A percentile compares a stretch with the other conserved stretches of the same genome.
Evolutionary conservation across 2,329 filamentous ascomycete species (phyloP).

Genomic region (Epichloe brachyelytri): DNA sequence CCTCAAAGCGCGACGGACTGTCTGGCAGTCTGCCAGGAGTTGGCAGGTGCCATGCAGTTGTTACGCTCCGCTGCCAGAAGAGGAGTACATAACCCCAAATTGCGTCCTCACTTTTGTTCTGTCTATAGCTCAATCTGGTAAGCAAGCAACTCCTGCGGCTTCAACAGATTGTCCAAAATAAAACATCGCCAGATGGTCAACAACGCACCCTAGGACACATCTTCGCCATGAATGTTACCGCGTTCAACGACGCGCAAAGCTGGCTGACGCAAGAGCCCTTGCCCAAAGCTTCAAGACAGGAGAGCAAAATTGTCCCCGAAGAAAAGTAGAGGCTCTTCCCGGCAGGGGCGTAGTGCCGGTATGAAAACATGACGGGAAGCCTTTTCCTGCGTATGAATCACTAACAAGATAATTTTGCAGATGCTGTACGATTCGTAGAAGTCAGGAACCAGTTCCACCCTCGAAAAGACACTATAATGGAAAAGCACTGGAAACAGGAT

Average conservation of each 20-base stretch:
- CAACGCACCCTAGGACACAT: background rate
- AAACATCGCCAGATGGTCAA: background rate
- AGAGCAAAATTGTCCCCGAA: background rate
- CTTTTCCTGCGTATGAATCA: background rate
- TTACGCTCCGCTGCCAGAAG: background rate
- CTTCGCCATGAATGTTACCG: slow-evolving; percentile 7
- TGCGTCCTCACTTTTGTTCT: background rate
- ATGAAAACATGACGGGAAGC: background rate
- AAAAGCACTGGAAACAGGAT: slow-evolving; percentile 1
- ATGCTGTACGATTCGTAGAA: background rate
- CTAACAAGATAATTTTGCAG: background rate
- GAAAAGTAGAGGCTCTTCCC: background rate
- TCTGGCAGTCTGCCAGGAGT: background rate
- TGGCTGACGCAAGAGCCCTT: slow-evolving; percentile 17
- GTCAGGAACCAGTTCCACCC: slow-evolving; percentile 1
- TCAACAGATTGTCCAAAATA: background rate
- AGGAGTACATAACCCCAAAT: background rate
- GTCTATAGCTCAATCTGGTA: background rate
- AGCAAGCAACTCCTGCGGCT: background rate
- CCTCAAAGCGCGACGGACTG: background rate
- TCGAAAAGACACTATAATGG: slow-evolving; percentile 1
- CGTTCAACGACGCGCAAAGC: slow-evolving; percentile 12
- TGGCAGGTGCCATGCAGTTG: slow-evolving; percentile 6
- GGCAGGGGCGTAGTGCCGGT: background rate
- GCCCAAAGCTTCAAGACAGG: slow-evolving; percentile 14